These are phyloP conservation scores for Juncus inflexus DNA, from an alignment of 176 grass and related monocot genomes.

Conservation along the genomic window DNA sequence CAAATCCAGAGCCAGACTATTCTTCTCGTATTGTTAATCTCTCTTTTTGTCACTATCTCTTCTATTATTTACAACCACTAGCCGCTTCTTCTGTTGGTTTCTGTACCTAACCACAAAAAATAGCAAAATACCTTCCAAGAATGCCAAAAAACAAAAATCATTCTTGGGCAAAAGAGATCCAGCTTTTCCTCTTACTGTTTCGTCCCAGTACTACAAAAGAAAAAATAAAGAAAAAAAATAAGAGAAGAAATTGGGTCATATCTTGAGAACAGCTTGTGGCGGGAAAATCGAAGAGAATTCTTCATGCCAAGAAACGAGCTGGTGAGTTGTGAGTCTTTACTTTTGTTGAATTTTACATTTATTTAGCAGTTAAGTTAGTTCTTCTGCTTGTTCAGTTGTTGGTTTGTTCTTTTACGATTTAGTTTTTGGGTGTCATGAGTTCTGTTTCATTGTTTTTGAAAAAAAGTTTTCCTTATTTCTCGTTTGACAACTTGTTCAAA, in stretches of 20 bases:
- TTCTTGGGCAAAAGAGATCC: background rate
- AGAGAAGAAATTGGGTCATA: background rate
- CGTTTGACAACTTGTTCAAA: constrained; percentile 9
- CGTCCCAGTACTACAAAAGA: background rate
- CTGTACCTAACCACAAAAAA: no score
- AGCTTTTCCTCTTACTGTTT: constrained; percentile 12
- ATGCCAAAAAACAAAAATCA: background rate
- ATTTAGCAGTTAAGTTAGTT: background rate
- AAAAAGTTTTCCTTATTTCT: background rate
- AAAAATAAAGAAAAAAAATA: constrained; percentile 9
- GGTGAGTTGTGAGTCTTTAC: background rate
- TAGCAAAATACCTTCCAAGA: no score
- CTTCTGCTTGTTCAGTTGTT: no score
- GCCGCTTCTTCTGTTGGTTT: no score
- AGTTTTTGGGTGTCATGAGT: background rate
- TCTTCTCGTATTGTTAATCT: no score
- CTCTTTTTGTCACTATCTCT: no score
- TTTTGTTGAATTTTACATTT: constrained; percentile 12
- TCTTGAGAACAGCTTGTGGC: constrained; percentile 3
- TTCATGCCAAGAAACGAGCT: background rate
- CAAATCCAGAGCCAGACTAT: no score
- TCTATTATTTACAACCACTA: no score
- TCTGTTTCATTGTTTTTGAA: background rate
- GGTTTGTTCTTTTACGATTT: no score
- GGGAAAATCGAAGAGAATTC: constrained; percentile 22